phyloP scores from a whole-genome alignment of 2,329 filamentous ascomycete genomes.

The Beauveria australis region DNA sequence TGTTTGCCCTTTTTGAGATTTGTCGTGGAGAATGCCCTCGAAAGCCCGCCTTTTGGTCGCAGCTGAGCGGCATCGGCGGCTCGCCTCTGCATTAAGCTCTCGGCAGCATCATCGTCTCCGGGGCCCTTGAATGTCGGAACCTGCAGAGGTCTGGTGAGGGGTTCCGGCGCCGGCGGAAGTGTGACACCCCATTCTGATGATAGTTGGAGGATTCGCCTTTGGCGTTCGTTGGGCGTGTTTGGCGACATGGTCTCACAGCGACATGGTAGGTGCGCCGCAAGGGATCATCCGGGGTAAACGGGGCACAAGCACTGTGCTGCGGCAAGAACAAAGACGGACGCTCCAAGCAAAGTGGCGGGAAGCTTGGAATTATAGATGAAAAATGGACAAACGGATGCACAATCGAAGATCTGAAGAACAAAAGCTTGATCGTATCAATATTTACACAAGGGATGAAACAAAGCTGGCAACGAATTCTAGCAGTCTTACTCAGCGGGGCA shows the following conservation, averaged over 20 bases:
- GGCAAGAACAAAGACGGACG: neutral
- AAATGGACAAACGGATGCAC: neutral
- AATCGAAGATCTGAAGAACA: neutral
- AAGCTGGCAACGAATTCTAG: neutral
- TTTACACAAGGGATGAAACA: conserved; percentile 7
- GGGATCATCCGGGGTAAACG: neutral
- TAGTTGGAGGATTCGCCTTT: conserved; percentile 40
- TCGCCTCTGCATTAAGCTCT: conserved; percentile 44
- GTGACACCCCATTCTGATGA: conserved; percentile 42
- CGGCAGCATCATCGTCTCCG: conserved; percentile 44
- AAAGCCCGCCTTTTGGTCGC: conserved; percentile 31
- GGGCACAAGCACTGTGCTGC: neutral
- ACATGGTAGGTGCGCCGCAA: neutral
- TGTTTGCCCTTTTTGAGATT: conserved; percentile 38
- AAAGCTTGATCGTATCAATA: neutral
- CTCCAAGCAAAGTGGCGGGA: neutral
- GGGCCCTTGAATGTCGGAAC: conserved; percentile 36
- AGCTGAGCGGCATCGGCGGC: conserved; percentile 26
- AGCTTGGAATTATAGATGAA: neutral
- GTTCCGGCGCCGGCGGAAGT: conserved; percentile 30
- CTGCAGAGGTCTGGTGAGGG: conserved; percentile 33
- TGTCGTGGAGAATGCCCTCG: conserved; percentile 29
- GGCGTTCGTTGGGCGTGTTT: conserved; percentile 27
- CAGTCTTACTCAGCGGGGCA: conserved; percentile 8
- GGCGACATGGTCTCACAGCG: conserved; percentile 7